Conservation (phyloP, 257 asterid genomes). For the Solanum clarkiae region DNA sequence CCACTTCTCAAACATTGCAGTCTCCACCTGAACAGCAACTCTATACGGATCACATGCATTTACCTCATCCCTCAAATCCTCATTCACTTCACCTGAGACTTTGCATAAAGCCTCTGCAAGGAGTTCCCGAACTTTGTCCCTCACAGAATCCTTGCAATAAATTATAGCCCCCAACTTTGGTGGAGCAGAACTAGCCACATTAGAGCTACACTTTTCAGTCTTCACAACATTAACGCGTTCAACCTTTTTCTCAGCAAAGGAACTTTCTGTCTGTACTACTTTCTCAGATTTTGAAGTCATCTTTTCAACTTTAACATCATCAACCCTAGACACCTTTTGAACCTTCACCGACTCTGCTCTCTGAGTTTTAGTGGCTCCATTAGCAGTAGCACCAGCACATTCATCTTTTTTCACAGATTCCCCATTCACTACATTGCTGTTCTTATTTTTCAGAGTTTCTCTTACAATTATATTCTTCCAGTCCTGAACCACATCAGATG, state of each 20-base stretch:
- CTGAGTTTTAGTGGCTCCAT: slow-evolving; percentile 21
- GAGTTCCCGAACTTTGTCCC: slow-evolving; percentile 35
- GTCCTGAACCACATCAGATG: slow-evolving; percentile 67
- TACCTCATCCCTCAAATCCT: slow-evolving; percentile 29
- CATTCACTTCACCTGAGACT: slow-evolving; percentile 21
- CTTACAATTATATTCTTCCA: slow-evolving; percentile 70
- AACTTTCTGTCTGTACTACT: slow-evolving; percentile 16
- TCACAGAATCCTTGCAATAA: slow-evolving; percentile 24
- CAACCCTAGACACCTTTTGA: neutral
- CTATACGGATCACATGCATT: slow-evolving; percentile 59
- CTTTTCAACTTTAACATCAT: slow-evolving; percentile 25
- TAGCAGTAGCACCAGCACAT: slow-evolving; percentile 16
- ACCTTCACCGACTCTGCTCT: slow-evolving; percentile 24
- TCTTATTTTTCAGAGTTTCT: slow-evolving; percentile 54
- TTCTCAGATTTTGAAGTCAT: slow-evolving; percentile 12
- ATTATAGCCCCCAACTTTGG: slow-evolving; percentile 26
- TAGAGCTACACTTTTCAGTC: slow-evolving; percentile 13
- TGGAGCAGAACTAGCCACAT: neutral
- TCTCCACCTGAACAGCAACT: slow-evolving; percentile 27
- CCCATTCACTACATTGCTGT: slow-evolving; percentile 13
- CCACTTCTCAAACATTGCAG: slow-evolving; percentile 35
- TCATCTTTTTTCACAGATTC: slow-evolving; percentile 18
- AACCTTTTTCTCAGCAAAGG: slow-evolving; percentile 15
- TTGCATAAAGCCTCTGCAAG: slow-evolving; percentile 30
- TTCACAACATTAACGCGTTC: neutral